These are phyloP conservation scores for Didymella arachidicola DNA, from an alignment of 2,329 filamentous ascomycete genomes.

Conservation along the genomic window DNA sequence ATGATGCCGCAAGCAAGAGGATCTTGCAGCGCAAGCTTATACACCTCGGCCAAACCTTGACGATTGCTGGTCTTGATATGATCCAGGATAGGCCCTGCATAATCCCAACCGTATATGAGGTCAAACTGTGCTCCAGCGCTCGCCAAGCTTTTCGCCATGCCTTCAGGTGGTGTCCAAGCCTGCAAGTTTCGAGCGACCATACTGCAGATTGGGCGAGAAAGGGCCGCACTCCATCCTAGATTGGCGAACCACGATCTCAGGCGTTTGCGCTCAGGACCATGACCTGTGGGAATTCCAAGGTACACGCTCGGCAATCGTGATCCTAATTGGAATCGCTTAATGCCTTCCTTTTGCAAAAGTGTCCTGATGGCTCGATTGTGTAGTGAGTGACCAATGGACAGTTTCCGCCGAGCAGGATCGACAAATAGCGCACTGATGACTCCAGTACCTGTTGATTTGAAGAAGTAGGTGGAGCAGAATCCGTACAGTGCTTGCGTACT, in stretches of 20 bases:
- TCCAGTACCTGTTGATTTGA: constrained; percentile 72
- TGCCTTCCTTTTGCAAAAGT: constrained; percentile 72
- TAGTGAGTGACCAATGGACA: constrained; percentile 89
- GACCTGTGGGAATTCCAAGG: constrained; percentile 78
- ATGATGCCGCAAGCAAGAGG: constrained; percentile 80
- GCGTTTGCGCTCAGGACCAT: constrained; percentile 66
- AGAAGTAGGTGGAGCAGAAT: constrained; percentile 88
- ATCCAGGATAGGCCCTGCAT: constrained; percentile 74
- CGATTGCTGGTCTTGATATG: constrained; percentile 77
- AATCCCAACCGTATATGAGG: constrained; percentile 80
- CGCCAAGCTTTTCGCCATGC: constrained; percentile 76
- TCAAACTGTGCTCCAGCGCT: constrained; percentile 80
- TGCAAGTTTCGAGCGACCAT: constrained; percentile 77
- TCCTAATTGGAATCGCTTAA: constrained; percentile 84
- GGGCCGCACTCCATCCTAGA: constrained; percentile 81
- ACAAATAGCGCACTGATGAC: constrained; percentile 89
- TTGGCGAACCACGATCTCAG: constrained; percentile 85
- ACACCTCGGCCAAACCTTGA: constrained; percentile 82
- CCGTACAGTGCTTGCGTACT: constrained; percentile 90
- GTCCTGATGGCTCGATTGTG: constrained; percentile 84
- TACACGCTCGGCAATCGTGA: constrained; percentile 84
- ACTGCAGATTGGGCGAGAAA: constrained; percentile 70
- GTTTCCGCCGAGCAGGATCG: constrained; percentile 82
- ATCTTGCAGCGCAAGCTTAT: constrained; percentile 76
- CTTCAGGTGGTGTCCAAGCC: constrained; percentile 78